Base-by-base conservation (phyloP, 306 rosid species). In the Lathyrus aphaca region DNA sequence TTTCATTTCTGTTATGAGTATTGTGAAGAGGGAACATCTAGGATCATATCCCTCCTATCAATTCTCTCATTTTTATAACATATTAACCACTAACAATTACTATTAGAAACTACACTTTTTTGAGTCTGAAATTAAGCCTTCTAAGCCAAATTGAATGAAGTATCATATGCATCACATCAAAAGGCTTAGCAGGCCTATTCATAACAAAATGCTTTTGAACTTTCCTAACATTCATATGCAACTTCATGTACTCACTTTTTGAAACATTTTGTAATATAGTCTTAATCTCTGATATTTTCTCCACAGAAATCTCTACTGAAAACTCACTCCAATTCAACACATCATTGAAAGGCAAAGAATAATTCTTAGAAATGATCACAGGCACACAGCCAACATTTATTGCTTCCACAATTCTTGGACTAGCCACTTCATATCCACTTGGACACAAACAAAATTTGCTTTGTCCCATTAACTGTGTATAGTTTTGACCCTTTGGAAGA, bases 371-470 rank as follows among this genome's bases (percentile, higher is more conserved):
- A 23, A 92, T 77, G 1, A 92, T 82, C 44, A 89, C 92, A 0
- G 96, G 97, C 2, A 87, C 94, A 73, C 97, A 89, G 0, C 87
- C 94, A 0, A 81, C 88, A 57, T 84, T 55, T 13, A 89, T 79
- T 19, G 97, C 94, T 74, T 86, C 88, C 67, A 82, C 95, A 23
- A 89, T 72, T 72, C 97, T 87, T 2, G 97, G 97, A 27, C 96
- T 92, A 3, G 95, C 95, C 51, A 89, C 96, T 80, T 89, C 97
- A 39, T 69, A 77, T 8, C 96, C 97, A 60, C 97, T 91, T 0
- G 97, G 96, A 73, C 96, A 89, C 75, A 92, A 76, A 49, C 96
- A 92, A 58, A 81, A 91, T 85, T 81, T 91, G 72, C 83, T 82
- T 17, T 21, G 69, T 2, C 83, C 90, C 86, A 92, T 92, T 64